A percentile compares a stretch with the other conserved stretches of the same genome.
These are phyloP conservation scores for Straminergon stramineum DNA, from an alignment of 225 moss, liverwort and hornwort genomes.

Conservation along the genomic window DNA sequence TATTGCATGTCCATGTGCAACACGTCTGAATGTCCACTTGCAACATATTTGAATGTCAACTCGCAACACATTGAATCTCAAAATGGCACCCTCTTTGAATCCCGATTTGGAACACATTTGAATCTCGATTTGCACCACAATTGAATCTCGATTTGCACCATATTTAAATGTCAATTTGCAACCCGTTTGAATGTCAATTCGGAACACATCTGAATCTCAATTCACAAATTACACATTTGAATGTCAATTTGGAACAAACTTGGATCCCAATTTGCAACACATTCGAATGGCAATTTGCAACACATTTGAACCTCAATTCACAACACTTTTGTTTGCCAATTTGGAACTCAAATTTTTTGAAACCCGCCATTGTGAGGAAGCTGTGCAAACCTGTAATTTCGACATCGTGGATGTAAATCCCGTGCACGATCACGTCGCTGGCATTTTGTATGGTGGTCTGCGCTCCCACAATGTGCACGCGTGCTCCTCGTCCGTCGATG, in stretches of 20 bases:
- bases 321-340: background rate
- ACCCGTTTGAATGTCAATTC: rapidly evolving
- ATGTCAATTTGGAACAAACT: background rate
- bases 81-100: background rate
- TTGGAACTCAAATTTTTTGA: background rate
- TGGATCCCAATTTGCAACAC: background rate
- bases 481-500: constrained; percentile 29
- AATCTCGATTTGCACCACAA: background rate
- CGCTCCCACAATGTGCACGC: constrained; percentile 17
- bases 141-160: background rate
- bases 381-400: background rate
- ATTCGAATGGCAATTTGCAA: background rate
- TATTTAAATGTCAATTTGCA: background rate
- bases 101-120: background rate
- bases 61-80: background rate
- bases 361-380: background rate
- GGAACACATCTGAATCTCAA: background rate
- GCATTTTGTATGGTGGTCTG: constrained; percentile 17
- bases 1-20: background rate
- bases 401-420: constrained; percentile 17
- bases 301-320: background rate
- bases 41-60: background rate
- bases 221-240: background rate
- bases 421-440: constrained; percentile 33
- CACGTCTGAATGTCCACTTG: background rate